Conservation (phyloP, 2,329 filamentous ascomycete species). For the Colletotrichum kahawae region DNA sequence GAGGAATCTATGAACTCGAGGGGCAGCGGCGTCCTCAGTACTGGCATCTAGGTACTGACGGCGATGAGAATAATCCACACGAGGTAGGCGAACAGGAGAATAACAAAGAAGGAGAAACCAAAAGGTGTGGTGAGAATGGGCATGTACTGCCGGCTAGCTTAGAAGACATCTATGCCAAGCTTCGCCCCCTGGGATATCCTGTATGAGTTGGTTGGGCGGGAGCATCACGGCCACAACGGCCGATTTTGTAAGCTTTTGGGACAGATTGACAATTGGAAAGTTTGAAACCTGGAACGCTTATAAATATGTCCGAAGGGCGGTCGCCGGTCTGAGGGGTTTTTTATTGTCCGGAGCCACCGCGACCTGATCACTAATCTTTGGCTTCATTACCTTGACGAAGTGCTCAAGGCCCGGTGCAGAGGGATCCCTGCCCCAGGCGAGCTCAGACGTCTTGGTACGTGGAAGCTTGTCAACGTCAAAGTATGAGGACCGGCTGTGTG, state of each 20-base stretch:
- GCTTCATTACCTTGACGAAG: background rate
- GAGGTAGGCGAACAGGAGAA: background rate
- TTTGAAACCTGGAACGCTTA: background rate
- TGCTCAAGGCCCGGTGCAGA: background rate
- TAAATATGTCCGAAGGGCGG: background rate
- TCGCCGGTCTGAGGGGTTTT: background rate
- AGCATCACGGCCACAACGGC: background rate
- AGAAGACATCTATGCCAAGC: background rate
- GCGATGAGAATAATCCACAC: too few species aligned
- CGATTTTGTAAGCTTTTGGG: background rate
- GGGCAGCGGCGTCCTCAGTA: background rate
- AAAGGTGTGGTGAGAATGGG: background rate
- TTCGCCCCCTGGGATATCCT: background rate
- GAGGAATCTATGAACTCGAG: fast-evolving
- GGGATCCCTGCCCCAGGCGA: background rate
- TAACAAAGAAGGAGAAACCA: background rate
- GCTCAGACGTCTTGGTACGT: background rate
- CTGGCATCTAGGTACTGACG: background rate
- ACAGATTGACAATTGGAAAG: background rate
- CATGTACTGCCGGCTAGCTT: background rate
- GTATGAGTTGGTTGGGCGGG: background rate
- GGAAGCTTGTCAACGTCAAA: background rate
- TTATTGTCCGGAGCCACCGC: background rate
- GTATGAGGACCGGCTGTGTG: background rate
- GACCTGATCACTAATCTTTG: background rate